Evolutionary conservation across 2,329 filamentous ascomycete genomes (phyloP).

Genomic region (Sarocladium strictum): DNA sequence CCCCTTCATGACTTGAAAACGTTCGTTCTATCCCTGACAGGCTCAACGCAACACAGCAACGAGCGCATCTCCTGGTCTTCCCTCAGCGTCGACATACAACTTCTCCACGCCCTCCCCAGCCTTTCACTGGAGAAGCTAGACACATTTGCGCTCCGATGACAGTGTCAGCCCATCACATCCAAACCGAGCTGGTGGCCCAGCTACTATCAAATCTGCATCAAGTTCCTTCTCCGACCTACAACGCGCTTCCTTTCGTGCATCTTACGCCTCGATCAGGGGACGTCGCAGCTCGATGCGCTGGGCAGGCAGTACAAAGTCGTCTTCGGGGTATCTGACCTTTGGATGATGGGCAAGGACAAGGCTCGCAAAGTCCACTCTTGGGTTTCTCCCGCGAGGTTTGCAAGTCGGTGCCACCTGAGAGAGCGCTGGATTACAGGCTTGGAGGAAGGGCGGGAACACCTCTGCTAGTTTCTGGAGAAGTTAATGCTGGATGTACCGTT

Average conservation of each 20-base stretch:
- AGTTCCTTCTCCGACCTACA: not conserved
- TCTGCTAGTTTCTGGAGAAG: conserved; percentile 21
- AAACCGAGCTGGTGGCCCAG: not conserved
- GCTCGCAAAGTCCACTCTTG: conserved; percentile 12
- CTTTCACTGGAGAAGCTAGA: too few species aligned
- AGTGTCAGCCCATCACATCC: too few species aligned
- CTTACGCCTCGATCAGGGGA: not conserved
- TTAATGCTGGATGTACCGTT: not conserved
- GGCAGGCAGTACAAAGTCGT: not conserved
- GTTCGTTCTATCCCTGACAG: too few species aligned
- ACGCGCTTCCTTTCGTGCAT: not conserved
- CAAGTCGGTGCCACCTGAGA: conserved; percentile 11
- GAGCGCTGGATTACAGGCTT: conserved; percentile 18
- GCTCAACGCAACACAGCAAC: too few species aligned
- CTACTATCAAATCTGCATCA: not conserved
- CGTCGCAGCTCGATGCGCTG: not conserved
- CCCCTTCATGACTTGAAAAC: too few species aligned
- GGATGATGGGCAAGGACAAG: not conserved
- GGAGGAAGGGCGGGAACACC: conserved; percentile 19
- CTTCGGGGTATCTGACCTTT: not conserved
- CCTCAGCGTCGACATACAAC: too few species aligned
- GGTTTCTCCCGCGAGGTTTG: conserved; percentile 16
- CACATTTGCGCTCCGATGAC: too few species aligned
- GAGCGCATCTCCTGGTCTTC: too few species aligned
- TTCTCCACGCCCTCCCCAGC: too few species aligned